Evolutionary conservation across 495 filamentous ascomycete genomes (phyloP), one percentile per base, ranked within the genome.

Genomic region (Chaetomium fimeti): DNA sequence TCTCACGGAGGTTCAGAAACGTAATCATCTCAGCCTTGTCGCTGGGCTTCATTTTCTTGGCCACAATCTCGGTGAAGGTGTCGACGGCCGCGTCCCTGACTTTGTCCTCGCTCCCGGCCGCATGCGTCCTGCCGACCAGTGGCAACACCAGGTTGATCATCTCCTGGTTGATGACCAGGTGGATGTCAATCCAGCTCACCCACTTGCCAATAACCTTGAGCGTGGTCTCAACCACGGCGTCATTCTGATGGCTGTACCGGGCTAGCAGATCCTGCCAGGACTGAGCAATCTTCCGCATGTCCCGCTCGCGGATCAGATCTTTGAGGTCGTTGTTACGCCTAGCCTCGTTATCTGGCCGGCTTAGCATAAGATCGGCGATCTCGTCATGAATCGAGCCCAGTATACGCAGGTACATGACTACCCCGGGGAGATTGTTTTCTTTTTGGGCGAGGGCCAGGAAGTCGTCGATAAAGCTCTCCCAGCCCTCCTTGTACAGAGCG

Each of bases 151-250:
- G 81, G 69, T 83, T 87, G 66, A 97, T 82, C 80, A 95, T 90
- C 47, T 87, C 84, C 68, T 93, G 86, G 73, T 96, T 94, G 66
- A 98, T 89, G 51, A 98, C 86, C 45, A 99, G 81, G 22, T 88
- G 88, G 67, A 99, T 97, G 68, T 98, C 95, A 64, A 93, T 93
- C 94, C 94, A 99, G 81, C 90, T 91, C 53, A 96, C 92, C 95
- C 95, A 99, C 72, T 91, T 90, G 22, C 91, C 91, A 54, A 98
- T 86, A 15, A 91, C 87, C 76, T 88, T 92, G 32, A 99, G 82
- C 66, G 88, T 92, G 82, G 92, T 86, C 76, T 97, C 91, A 24
- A 94, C 82, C 63, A 98, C 82, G 24, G 70, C 71, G 66, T 92
- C 85, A 55, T 95, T 85, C 47, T 84, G 85, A 61, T 87, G 87